Evolutionary conservation across 805 yeast genomes (phyloP), one percentile per base, ranked within the genome.

Genomic region (Lipomyces japonicus): DNA sequence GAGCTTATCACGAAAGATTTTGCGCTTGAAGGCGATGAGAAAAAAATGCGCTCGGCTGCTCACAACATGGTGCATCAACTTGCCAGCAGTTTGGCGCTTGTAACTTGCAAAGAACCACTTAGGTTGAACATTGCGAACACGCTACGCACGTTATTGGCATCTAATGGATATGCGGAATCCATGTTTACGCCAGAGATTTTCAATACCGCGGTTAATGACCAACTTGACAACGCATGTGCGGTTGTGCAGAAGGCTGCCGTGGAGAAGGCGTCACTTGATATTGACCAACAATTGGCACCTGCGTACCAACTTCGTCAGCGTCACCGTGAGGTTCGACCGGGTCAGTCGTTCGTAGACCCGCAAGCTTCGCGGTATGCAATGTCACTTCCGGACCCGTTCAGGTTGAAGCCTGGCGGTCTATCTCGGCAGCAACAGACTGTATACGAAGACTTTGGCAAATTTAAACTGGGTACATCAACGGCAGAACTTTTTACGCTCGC

Each of bases 1-100:
- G 83, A 90, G 28, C 75, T 93, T 51, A 79, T 91, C 16, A 70
- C 80, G 55, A 93, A 93, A 63, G 99, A 93, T 69, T 91, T 91
- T 70, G 95, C 97, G 1, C 75, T 87, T 26, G 98, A 93, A 65
- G 79, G 77, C n/a, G 96, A 91, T 68, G 86, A 85, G 49, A 63
- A 73, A 43, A 87, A 86, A 66, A 68, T 91, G 50, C 81, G 93
- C 55, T 75, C 77, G 39, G 87, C 95, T n/a, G 93, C 95, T 46
- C 81, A 82, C 56, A 79, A 77, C 39, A 77, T 88, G 67, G 95
- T 89, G 0, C 80, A 86, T 48, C 84, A 79, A 54, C 74, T 93
- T 48, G 81, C 96, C 0, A 88, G 88, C 62, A 80, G 86, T 50
- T 77, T 91, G 68, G 89, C 95, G 2, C 75, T 85, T 31, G 95